Evolutionary conservation across 129 eudicot species (phyloP).

Genomic region (Tanacetum coccineum): DNA sequence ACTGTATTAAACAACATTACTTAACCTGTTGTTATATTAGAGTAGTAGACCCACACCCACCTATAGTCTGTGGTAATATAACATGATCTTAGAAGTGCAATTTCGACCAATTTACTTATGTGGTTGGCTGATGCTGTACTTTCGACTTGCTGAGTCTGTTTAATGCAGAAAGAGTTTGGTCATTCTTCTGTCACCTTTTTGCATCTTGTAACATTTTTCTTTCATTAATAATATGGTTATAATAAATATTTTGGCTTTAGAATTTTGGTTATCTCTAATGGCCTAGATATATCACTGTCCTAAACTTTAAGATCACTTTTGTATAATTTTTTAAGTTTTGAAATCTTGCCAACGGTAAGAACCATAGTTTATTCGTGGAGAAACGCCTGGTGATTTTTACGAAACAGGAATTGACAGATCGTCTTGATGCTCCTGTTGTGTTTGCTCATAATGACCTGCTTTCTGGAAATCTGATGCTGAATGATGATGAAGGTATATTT

Average conservation of each 20-base stretch:
- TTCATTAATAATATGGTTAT: neutral
- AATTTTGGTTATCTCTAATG: neutral
- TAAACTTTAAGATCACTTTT: constrained; percentile 7
- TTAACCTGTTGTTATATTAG: neutral
- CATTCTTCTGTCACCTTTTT: neutral
- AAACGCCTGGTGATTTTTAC: constrained; percentile 32
- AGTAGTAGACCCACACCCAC: neutral
- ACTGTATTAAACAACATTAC: neutral
- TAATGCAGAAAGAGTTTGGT: neutral
- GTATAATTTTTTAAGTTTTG: constrained; percentile 9
- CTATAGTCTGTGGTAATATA: neutral
- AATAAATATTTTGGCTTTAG: neutral
- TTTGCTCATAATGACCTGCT: constrained; percentile 90
- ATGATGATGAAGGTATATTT: constrained; percentile 71
- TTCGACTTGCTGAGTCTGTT: neutral
- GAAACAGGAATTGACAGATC: constrained; percentile 85
- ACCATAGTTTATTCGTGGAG: constrained; percentile 30
- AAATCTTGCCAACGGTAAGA: constrained; percentile 16
- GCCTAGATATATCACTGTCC: constrained; percentile 7
- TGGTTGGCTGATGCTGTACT: constrained; percentile 6
- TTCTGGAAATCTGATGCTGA: constrained; percentile 93
- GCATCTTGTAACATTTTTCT: neutral
- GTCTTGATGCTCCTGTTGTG: constrained; percentile 80
- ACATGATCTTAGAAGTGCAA: neutral
- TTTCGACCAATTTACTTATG: neutral